Conservation (phyloP, 1,139 yeast genomes). For the Nakaseomyces kungkrabaensis region DNA sequence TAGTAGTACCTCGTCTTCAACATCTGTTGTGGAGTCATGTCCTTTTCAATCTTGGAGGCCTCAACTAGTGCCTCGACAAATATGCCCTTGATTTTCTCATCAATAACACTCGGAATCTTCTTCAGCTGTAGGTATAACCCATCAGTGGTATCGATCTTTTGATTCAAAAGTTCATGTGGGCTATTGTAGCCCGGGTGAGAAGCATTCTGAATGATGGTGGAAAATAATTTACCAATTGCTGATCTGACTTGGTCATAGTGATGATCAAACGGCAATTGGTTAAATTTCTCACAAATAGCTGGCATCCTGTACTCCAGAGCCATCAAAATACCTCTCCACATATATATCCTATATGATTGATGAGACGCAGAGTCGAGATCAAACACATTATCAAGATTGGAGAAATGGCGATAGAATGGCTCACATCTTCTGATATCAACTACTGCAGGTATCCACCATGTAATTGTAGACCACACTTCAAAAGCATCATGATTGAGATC, state of each 20-base stretch:
- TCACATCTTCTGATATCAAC: constrained; percentile 61
- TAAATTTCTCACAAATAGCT: constrained; percentile 39
- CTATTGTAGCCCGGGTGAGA: constrained; percentile 41
- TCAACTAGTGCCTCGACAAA: constrained; percentile 26
- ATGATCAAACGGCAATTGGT: constrained; percentile 42
- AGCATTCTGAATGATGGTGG: constrained; percentile 45
- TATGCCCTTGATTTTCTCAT: constrained; percentile 27
- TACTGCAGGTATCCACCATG: constrained; percentile 65
- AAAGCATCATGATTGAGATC: constrained; percentile 71
- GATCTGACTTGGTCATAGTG: constrained; percentile 71
- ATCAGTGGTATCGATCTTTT: constrained; percentile 28
- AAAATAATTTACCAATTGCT: constrained; percentile 57
- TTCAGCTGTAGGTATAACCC: constrained; percentile 32
- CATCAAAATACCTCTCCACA: constrained; percentile 46
- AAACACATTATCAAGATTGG: constrained; percentile 36
- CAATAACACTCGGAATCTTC: constrained; percentile 23
- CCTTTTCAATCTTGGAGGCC: constrained; percentile 32
- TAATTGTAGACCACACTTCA: constrained; percentile 67
- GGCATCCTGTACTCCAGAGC: constrained; percentile 52
- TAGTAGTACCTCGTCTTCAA: constrained; percentile 32
- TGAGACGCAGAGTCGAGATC: constrained; percentile 50
- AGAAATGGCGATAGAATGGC: constrained; percentile 39
- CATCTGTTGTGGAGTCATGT: constrained; percentile 28
- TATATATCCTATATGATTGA: constrained; percentile 50
- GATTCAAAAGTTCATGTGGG: constrained; percentile 36